Conservation (phyloP, 371 early-diverging fungal genomes). For the Smittium culicis region DNA sequence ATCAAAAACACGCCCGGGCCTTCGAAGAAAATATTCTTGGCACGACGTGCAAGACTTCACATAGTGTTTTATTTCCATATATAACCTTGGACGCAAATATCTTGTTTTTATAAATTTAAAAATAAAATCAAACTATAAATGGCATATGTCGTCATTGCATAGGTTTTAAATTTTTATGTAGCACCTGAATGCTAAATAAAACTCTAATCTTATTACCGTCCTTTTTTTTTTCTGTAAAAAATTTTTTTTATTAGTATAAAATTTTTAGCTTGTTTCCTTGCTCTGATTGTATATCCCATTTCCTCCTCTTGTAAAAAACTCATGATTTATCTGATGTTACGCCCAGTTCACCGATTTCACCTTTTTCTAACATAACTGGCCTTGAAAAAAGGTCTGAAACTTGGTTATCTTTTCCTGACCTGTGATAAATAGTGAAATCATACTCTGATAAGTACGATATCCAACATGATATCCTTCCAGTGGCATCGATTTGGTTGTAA, state of each 20-base stretch:
- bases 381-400: background rate
- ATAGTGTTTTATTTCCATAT: background rate
- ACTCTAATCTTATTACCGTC: too few species aligned
- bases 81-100: background rate
- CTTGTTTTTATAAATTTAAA: background rate
- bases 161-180: background rate
- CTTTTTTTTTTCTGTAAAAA: background rate
- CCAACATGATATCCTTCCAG: background rate
- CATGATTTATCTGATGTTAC: background rate
- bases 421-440: background rate
- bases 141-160: background rate
- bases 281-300: background rate
- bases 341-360: too few species aligned
- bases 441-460: background rate
- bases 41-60: background rate
- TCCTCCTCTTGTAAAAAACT: background rate
- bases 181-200: too few species aligned
- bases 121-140: background rate
- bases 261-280: background rate
- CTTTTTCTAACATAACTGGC: background rate
- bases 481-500: background rate
- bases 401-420: background rate
- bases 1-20: background rate
- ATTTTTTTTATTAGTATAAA: background rate
- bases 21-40: background rate